Percentiles rank a stretch among this genome's conserved stretches.
Conservation (phyloP, 2,329 filamentous ascomycete genomes). For the Alternaria burnsii region DNA sequence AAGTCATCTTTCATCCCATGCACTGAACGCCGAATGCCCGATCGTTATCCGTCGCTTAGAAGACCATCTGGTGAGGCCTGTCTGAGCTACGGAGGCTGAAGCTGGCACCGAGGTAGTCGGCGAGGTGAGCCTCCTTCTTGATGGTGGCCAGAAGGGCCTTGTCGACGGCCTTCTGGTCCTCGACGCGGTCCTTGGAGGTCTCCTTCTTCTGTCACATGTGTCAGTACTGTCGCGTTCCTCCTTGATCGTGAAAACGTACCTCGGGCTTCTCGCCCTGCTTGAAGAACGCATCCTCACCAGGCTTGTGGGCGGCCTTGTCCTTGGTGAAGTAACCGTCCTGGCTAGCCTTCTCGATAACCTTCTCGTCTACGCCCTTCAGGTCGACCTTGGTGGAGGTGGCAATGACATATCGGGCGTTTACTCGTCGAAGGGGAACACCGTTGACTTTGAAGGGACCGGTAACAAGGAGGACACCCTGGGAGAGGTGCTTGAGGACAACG, state of each 20-base stretch:
- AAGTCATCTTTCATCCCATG: slow-evolving; percentile 53
- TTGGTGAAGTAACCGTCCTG: slow-evolving; percentile 90
- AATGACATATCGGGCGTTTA: slow-evolving; percentile 94
- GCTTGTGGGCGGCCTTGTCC: slow-evolving; percentile 95
- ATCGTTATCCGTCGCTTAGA: slow-evolving; percentile 67
- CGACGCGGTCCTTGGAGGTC: slow-evolving; percentile 87
- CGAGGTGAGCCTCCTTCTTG: slow-evolving; percentile 97
- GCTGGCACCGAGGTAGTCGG: slow-evolving; percentile 91
- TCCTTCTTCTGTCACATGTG: slow-evolving; percentile 82
- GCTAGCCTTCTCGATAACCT: slow-evolving; percentile 79
- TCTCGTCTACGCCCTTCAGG: slow-evolving; percentile 79
- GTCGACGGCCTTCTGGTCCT: slow-evolving; percentile 98
- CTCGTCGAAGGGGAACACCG: slow-evolving; percentile 93
- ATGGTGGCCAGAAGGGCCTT: slow-evolving; percentile 93
- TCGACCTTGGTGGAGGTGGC: slow-evolving; percentile 87
- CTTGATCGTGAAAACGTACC: slow-evolving; percentile 65
- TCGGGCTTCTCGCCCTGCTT: slow-evolving; percentile 98
- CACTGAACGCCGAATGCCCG: slow-evolving; percentile 51
- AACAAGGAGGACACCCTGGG: slow-evolving; percentile 97
- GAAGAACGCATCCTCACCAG: slow-evolving; percentile 98
- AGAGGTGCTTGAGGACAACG: slow-evolving; percentile 96
- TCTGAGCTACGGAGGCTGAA: slow-evolving; percentile 99
- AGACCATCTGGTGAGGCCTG: slow-evolving; percentile 99
- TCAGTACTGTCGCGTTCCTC: slow-evolving; percentile 22
- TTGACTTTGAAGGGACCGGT: slow-evolving; percentile 99